A percentile compares a stretch with the other conserved stretches of the same genome.
Evolutionary conservation across 495 filamentous ascomycete species (phyloP).

Genomic region (Xylaria cubensis): DNA sequence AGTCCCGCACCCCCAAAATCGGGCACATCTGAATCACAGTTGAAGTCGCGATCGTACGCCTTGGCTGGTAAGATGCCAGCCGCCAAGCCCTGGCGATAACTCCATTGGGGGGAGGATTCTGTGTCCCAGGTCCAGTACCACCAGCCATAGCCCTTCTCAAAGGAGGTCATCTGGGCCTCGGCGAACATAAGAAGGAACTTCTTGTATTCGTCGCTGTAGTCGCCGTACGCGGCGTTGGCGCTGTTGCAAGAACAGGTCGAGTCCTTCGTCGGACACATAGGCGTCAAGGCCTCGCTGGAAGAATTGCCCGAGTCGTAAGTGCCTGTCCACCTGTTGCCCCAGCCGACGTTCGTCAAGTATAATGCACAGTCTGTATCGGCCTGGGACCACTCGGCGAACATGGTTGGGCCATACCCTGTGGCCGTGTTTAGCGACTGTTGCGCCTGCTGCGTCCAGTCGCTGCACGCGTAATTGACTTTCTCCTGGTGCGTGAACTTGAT

Average conservation of each 20-base stretch:
- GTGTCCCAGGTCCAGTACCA: slow-evolving; percentile 90
- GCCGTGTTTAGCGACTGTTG: slow-evolving; percentile 68
- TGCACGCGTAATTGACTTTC: slow-evolving; percentile 85
- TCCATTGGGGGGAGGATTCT: slow-evolving; percentile 83
- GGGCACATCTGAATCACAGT: slow-evolving; percentile 72
- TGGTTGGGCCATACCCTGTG: slow-evolving; percentile 93
- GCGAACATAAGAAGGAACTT: slow-evolving; percentile 87
- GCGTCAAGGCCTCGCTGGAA: slow-evolving; percentile 60
- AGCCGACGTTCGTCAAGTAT: slow-evolving; percentile 88
- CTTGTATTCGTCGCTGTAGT: slow-evolving; percentile 80
- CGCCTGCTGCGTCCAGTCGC: slow-evolving; percentile 83
- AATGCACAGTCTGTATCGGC: slow-evolving; percentile 94
- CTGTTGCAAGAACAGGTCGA: slow-evolving; percentile 71
- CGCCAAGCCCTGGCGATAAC: slow-evolving; percentile 83
- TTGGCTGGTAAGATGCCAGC: slow-evolving; percentile 83
- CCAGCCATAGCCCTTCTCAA: slow-evolving; percentile 93
- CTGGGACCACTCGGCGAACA: slow-evolving; percentile 97
- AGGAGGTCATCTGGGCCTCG: slow-evolving; percentile 92
- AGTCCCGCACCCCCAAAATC: slow-evolving; percentile 65
- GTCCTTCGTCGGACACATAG: slow-evolving; percentile 72
- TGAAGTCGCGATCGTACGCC: slow-evolving; percentile 77
- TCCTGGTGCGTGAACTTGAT: slow-evolving; percentile 74
- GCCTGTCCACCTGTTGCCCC: slow-evolving; percentile 90
- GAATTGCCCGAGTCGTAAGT: slow-evolving; percentile 66
- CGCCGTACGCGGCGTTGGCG: slow-evolving; percentile 74